phyloP scores from a whole-genome alignment of 2,329 filamentous ascomycete species.

The Diaporthe ilicicola region DNA sequence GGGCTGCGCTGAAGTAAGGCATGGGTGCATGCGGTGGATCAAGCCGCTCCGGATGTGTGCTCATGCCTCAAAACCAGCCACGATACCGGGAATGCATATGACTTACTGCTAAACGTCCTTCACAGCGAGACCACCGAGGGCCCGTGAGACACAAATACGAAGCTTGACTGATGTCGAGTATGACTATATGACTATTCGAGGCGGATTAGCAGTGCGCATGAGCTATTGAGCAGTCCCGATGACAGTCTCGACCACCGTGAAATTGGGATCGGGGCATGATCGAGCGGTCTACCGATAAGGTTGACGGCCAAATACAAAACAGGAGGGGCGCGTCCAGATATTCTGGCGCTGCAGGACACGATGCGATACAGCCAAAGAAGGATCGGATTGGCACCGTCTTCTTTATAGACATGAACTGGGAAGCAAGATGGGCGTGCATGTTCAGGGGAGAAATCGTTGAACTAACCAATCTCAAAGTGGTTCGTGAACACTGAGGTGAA shows the following conservation, averaged over 20 bases:
- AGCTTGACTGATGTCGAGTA: neutral
- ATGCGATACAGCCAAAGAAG: neutral
- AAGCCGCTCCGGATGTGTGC: neutral
- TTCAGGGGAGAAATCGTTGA: neutral
- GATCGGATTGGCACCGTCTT: neutral
- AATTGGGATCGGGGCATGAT: neutral
- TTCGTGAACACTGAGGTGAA: neutral
- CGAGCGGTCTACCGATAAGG: neutral
- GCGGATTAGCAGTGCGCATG: neutral
- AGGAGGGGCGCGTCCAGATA: neutral
- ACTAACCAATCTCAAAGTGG: neutral
- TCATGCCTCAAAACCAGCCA: neutral
- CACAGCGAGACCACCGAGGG: neutral
- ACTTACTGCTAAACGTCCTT: slow-evolving; percentile 2
- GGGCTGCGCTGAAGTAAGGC: neutral
- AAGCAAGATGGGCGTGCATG: neutral
- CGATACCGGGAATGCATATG: neutral
- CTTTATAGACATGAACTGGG: neutral
- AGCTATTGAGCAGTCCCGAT: neutral
- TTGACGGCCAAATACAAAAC: neutral
- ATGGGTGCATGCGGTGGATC: neutral
- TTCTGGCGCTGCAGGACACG: neutral
- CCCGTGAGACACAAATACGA: neutral
- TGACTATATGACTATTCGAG: neutral
- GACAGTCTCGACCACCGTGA: neutral